Evolutionary conservation across 148 eudicot species (phyloP).

Genomic region (Silene latifolia): DNA sequence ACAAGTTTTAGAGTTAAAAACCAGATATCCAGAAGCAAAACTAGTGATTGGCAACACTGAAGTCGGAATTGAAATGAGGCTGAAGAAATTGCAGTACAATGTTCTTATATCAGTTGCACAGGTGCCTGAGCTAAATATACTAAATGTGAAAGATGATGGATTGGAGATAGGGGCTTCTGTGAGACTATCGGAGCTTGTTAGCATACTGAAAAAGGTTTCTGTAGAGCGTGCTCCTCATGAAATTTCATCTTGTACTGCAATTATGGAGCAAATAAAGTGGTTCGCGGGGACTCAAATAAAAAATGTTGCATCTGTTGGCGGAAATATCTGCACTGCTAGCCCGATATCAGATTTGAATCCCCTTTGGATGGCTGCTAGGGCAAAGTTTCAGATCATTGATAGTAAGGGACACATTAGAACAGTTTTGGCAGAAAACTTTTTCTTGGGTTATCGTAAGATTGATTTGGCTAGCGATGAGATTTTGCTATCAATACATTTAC

Average conservation of each 20-base stretch:
- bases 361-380: slow-evolving; percentile 94
- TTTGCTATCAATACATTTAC: slow-evolving; percentile 70
- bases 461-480: slow-evolving; percentile 76
- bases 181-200: slow-evolving; percentile 64
- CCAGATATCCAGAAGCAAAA: slow-evolving; percentile 71
- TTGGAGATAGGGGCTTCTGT: slow-evolving; percentile 94
- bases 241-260: slow-evolving; percentile 72
- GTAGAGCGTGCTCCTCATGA: slow-evolving; percentile 55
- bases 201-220: slow-evolving; percentile 38
- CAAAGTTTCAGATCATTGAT: slow-evolving; percentile 70
- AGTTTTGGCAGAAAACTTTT: slow-evolving; percentile 73
- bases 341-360: slow-evolving; percentile 99
- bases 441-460: slow-evolving; percentile 84
- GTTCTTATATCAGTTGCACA: slow-evolving; percentile 65
- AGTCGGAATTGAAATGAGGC: slow-evolving; percentile 92
- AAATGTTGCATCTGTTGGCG: slow-evolving; percentile 97
- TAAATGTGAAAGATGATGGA: slow-evolving; percentile 66
- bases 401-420: slow-evolving; percentile 63
- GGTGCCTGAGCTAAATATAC: slow-evolving; percentile 73
- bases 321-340: slow-evolving; percentile 95
- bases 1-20: slow-evolving; percentile 78
- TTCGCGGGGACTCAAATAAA: slow-evolving; percentile 97
- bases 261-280: slow-evolving; percentile 91
- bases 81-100: slow-evolving; percentile 70
- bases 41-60: slow-evolving; percentile 86